Percentiles rank a stretch among this genome's conserved stretches.
Conservation (phyloP, 116 monocot genomes). For the Trichopus zeylanicus region DNA sequence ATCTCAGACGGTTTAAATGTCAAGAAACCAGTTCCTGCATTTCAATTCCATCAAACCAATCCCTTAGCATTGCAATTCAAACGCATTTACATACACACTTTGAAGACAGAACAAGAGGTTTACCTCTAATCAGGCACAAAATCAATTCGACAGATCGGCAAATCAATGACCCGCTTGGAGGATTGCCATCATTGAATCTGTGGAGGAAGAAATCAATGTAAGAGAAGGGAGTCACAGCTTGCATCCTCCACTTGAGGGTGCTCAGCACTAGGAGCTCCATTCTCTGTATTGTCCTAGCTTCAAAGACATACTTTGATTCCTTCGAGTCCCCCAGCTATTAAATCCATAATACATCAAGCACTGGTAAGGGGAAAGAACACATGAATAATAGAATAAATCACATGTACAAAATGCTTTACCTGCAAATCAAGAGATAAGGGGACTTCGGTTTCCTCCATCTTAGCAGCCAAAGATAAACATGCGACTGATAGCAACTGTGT, state of each 20-base stretch:
- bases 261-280: conserved; percentile 91
- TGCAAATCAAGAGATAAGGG: conserved; percentile 59
- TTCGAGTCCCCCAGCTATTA: conserved; percentile 49
- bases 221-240: conserved; percentile 80
- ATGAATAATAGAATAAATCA: background rate
- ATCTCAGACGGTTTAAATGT: conserved; percentile 63
- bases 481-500: conserved; percentile 66
- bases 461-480: conserved; percentile 62
- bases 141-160: conserved; percentile 56
- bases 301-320: conserved; percentile 54
- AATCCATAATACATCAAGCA: background rate
- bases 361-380: background rate
- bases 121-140: conserved; percentile 52
- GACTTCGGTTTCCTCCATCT: conserved; percentile 66
- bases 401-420: conserved; percentile 14
- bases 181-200: conserved; percentile 32
- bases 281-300: conserved; percentile 78
- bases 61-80: conserved; percentile 1
- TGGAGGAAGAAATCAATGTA: conserved; percentile 77
- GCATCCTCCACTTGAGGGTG: conserved; percentile 89
- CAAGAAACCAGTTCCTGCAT: conserved; percentile 52
- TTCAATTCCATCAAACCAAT: background rate
- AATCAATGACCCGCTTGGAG: conserved; percentile 11
- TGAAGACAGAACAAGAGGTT: background rate
- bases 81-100: background rate